A percentile compares a stretch with the other conserved stretches of the same genome.
Evolutionary conservation across 179 eudicot genomes (phyloP).

Genomic region (Silene vulgaris): DNA sequence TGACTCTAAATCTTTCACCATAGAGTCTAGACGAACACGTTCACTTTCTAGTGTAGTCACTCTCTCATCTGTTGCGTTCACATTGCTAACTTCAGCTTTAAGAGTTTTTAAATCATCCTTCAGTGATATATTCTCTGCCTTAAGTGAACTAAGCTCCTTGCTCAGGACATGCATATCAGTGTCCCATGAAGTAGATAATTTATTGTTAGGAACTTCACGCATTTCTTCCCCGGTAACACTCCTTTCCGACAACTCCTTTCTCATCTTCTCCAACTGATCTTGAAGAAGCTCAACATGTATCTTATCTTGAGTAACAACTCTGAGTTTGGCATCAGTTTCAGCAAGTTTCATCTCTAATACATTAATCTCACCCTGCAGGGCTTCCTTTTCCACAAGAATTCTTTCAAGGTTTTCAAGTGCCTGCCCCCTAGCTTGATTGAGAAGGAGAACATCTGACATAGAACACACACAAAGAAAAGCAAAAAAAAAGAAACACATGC

Average conservation of each 20-base stretch:
- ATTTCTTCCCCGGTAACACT: conserved; percentile 28
- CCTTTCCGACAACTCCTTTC: conserved; percentile 46
- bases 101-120: conserved; percentile 52
- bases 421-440: conserved; percentile 79
- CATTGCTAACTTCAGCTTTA: conserved; percentile 51
- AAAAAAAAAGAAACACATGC: conserved; percentile 3
- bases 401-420: conserved; percentile 75
- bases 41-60: conserved; percentile 57
- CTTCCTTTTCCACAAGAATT: conserved; percentile 63
- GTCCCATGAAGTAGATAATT: conserved; percentile 28
- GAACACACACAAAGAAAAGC: not conserved
- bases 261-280: conserved; percentile 64
- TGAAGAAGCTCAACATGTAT: conserved; percentile 62
- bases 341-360: conserved; percentile 67
- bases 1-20: conserved; percentile 61
- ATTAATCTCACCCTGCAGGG: conserved; percentile 72
- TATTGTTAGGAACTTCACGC: conserved; percentile 23
- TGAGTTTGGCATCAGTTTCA: conserved; percentile 75
- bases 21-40: conserved; percentile 45
- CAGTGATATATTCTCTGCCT: conserved; percentile 59
- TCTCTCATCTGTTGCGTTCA: conserved; percentile 59
- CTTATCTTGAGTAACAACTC: conserved; percentile 73
- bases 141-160: conserved; percentile 62
- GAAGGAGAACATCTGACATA: conserved; percentile 68
- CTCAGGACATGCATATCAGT: conserved; percentile 30